Evolutionary conservation across 2,329 filamentous ascomycete genomes (phyloP), one percentile per base, ranked within the genome.

Genomic region (Colletotrichum eremochloae): DNA sequence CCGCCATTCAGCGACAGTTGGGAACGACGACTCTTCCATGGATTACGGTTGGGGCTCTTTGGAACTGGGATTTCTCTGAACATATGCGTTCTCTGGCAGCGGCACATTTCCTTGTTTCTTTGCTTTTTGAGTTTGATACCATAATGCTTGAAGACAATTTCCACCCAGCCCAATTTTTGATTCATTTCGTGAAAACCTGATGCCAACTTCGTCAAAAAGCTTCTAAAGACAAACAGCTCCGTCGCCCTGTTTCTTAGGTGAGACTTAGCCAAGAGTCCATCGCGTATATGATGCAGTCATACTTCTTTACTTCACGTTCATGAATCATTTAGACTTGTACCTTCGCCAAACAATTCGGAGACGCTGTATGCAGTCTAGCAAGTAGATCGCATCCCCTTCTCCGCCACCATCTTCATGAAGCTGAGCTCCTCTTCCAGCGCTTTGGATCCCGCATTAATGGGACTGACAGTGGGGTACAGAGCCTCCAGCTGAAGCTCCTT

Each of bases 51-150:
- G 74, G 74, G 68, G 68, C 0, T 72, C 74, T 2, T 52, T 75
- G 44, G 71, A 75, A 58, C 18, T 74, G 24, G 74, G 68, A 3
- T 75, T 75, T 53, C 58, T 75, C 24, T 75, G 48, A 68, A 12
- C 33, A 14, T 20, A 24, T 31, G 36, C 18, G 5, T 18, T 46
- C 36, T 46, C 48, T 42, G 31, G n/a, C 15, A 63, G 24, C 14
- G n/a, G 11, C n/a, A n/a, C n/a, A 7, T 24, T 18, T 40, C 12
- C 18, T 50, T 9, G 11, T 48, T n/a, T n/a, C 40, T 3, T 38
- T 50, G 9, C 6, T 9, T 31, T 42, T 31, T 3, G 15, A 42
- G 2, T 38, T 1, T n/a, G 52, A 63, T 63, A 53, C 48, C 61
- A 52, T 53, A 8, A 42, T 53, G 61, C 11, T 33, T 12, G 15